These are phyloP conservation scores for Nitzschia sp. DNA, from an alignment of 108 stramenopile species.

Conservation along the genomic window DNA sequence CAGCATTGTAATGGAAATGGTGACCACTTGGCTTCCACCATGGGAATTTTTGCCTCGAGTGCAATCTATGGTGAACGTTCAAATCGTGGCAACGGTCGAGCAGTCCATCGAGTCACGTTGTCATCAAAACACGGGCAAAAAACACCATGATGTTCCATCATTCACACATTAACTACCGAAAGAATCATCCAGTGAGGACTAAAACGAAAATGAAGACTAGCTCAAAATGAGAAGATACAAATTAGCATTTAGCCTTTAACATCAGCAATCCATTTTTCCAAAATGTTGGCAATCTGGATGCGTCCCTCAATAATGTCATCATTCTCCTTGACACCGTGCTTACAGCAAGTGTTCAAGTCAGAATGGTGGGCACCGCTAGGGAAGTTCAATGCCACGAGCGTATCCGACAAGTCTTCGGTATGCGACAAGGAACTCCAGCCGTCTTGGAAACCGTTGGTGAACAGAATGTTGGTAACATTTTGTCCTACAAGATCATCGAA, in stretches of 20 bases:
- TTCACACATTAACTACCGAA: too few species aligned
- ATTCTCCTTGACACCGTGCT: constrained; percentile 54
- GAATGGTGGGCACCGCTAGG: constrained; percentile 81
- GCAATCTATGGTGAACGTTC: too few species aligned
- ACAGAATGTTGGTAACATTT: constrained; percentile 51
- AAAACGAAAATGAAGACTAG: too few species aligned
- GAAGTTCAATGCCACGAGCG: constrained; percentile 68
- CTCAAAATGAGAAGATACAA: too few species aligned
- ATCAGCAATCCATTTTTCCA: constrained; percentile 59
- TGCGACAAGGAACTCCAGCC: constrained; percentile 50
- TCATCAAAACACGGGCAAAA: too few species aligned
- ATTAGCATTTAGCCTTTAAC: not conserved
- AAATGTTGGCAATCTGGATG: constrained; percentile 41
- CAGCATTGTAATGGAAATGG: too few species aligned
- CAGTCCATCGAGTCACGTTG: too few species aligned
- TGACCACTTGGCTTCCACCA: too few species aligned
- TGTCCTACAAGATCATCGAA: constrained; percentile 55
- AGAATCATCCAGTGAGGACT: too few species aligned
- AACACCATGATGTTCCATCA: too few species aligned
- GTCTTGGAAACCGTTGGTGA: constrained; percentile 62
- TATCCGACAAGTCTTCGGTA: constrained; percentile 52
- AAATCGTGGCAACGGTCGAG: too few species aligned
- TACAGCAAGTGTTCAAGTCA: constrained; percentile 58
- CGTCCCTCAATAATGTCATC: constrained; percentile 62
- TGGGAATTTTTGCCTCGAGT: too few species aligned